Evolutionary conservation across 2,329 filamentous ascomycete genomes (phyloP).

Genomic region (Sclerotinia sclerotiorum): DNA sequence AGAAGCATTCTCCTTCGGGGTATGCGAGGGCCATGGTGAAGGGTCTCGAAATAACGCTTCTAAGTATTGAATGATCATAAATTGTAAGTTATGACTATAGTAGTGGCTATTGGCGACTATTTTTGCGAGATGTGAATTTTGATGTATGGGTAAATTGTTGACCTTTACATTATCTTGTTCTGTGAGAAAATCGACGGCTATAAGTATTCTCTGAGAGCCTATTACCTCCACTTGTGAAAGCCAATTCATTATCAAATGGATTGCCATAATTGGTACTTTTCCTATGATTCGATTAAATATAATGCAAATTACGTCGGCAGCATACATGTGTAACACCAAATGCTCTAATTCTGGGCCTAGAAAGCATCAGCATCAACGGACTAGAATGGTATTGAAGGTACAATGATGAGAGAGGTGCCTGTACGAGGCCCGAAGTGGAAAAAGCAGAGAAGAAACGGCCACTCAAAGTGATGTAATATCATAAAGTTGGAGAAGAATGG

Average conservation of each 20-base stretch:
- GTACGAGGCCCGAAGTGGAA: neutral
- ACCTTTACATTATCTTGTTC: neutral
- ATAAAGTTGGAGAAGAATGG: too few relatives aligned
- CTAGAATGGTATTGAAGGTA: neutral
- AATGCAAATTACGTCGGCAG: neutral
- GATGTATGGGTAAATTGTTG: neutral
- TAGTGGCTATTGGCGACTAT: neutral
- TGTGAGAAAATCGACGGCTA: neutral
- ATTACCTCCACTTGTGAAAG: neutral
- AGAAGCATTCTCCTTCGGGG: conserved; percentile 11
- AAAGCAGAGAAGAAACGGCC: neutral
- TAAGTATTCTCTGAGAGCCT: neutral
- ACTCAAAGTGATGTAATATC: neutral
- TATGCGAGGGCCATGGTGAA: conserved; percentile 5
- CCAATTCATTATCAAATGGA: neutral
- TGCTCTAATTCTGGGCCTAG: neutral
- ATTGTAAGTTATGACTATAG: neutral
- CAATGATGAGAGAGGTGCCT: neutral
- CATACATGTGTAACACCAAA: neutral
- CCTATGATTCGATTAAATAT: neutral
- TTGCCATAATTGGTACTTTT: neutral
- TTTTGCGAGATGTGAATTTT: neutral
- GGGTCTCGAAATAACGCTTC: neutral
- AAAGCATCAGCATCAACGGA: neutral
- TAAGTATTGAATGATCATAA: neutral